phyloP scores from a whole-genome alignment of 1,284 basidiomycete genomes.

The Ustilago tritici region DNA sequence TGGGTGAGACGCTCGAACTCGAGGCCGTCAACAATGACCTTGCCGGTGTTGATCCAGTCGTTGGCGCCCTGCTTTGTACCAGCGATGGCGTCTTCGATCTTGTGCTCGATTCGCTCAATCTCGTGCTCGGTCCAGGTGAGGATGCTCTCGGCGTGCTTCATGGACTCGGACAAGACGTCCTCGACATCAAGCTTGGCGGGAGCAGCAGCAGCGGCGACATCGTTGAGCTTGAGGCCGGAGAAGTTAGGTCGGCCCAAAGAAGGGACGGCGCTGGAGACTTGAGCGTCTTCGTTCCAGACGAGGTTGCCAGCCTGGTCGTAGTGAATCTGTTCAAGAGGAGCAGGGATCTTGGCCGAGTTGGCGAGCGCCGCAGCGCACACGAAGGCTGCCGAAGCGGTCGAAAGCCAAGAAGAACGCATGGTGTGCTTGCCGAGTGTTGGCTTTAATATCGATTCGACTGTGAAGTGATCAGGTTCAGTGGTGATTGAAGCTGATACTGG shows the following conservation, averaged over 20 bases:
- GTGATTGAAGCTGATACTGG: background rate
- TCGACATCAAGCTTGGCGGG: slow-evolving; percentile 73
- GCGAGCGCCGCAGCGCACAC: slow-evolving; percentile 59
- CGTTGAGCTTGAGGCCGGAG: slow-evolving; percentile 35
- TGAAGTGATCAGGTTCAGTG: background rate
- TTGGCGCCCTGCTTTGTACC: slow-evolving; percentile 46
- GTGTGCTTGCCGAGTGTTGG: slow-evolving; percentile 11
- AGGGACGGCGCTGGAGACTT: slow-evolving; percentile 20
- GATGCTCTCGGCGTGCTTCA: slow-evolving; percentile 42
- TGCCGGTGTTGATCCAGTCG: slow-evolving; percentile 55
- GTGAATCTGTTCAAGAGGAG: slow-evolving; percentile 56
- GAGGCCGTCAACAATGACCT: slow-evolving; percentile 70
- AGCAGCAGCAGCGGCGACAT: slow-evolving; percentile 28
- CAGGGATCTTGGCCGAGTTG: slow-evolving; percentile 47
- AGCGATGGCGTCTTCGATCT: slow-evolving; percentile 35
- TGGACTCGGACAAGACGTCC: slow-evolving; percentile 66
- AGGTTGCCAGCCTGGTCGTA: slow-evolving; percentile 58
- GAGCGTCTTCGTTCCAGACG: slow-evolving; percentile 51
- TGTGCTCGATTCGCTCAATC: slow-evolving; percentile 51
- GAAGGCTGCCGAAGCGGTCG: slow-evolving; percentile 56
- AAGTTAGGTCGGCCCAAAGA: slow-evolving; percentile 60
- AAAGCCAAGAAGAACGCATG: slow-evolving; percentile 63
- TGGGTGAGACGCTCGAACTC: slow-evolving; percentile 79
- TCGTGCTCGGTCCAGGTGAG: slow-evolving; percentile 69
- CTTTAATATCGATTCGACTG: background rate